phyloP scores from a whole-genome alignment of 345 rosid species.

The Eutrema japonicum region DNA sequence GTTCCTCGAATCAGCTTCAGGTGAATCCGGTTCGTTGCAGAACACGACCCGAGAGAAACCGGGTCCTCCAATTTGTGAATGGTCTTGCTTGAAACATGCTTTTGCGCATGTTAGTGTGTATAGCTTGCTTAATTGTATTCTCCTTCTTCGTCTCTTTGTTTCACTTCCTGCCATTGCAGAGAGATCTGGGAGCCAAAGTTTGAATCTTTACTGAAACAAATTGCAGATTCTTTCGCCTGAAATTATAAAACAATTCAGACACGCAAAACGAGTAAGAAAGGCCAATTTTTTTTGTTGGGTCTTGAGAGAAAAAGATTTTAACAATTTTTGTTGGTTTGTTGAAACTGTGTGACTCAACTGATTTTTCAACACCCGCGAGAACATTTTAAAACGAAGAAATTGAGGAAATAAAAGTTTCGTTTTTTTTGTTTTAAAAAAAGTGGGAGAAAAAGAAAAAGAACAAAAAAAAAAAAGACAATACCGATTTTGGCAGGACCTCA shows the following conservation, averaged over 20 bases:
- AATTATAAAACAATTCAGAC: conserved; percentile 15
- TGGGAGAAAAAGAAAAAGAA: background rate
- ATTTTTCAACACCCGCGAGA: conserved; percentile 37
- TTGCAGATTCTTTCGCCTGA: conserved; percentile 22
- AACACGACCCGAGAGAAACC: conserved; percentile 84
- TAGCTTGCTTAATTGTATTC: conserved; percentile 70
- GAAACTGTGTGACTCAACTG: conserved; percentile 14
- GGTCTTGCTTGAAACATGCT: conserved; percentile 66
- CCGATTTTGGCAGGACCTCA: conserved; percentile 36
- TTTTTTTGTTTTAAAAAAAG: background rate
- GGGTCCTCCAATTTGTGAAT: conserved; percentile 75
- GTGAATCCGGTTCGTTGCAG: conserved; percentile 75
- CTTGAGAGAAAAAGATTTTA: conserved; percentile 1
- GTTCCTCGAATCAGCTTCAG: conserved; percentile 57
- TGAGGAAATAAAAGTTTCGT: conserved; percentile 1
- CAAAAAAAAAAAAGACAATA: conserved; percentile 23
- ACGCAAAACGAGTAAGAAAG: conserved; percentile 28
- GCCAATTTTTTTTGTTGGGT: conserved; percentile 1
- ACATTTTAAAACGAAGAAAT: conserved; percentile 33
- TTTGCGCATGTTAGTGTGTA: conserved; percentile 61
- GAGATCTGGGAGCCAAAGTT: conserved; percentile 24
- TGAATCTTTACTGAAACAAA: conserved; percentile 30
- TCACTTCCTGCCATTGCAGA: conserved; percentile 56
- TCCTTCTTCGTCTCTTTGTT: conserved; percentile 48
- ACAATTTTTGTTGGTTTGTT: background rate